These are phyloP conservation scores for Amauroascus verrucosus DNA, from an alignment of 2,329 filamentous ascomycete species.

Conservation along the genomic window DNA sequence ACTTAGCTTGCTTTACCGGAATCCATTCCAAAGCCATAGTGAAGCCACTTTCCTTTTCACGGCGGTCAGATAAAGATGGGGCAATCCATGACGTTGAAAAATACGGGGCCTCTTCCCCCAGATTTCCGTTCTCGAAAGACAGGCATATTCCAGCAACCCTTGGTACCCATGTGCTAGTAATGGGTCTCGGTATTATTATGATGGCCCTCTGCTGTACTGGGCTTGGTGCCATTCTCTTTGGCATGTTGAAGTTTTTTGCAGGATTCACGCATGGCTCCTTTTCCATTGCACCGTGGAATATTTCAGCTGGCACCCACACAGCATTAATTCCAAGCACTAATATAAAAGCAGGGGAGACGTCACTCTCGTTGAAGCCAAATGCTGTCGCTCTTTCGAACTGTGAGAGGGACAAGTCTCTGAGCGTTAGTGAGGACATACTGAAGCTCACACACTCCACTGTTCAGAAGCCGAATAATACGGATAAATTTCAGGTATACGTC, in stretches of 20 bases:
- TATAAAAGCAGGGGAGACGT: background rate
- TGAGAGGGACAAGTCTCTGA: conserved; percentile 14
- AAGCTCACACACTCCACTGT: conserved; percentile 20
- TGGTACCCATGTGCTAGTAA: conserved; percentile 11
- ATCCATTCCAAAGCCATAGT: conserved; percentile 17
- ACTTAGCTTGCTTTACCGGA: conserved; percentile 35
- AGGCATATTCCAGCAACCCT: background rate
- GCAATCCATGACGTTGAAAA: background rate
- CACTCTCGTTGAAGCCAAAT: background rate
- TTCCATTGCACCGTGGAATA: conserved; percentile 10
- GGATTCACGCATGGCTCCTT: conserved; percentile 21
- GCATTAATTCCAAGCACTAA: conserved; percentile 13
- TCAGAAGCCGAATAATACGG: conserved; percentile 23
- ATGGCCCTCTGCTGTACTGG: conserved; percentile 26
- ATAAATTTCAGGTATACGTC: conserved; percentile 44
- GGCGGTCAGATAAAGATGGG: background rate
- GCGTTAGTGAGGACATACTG: conserved; percentile 22
- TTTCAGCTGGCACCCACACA: background rate
- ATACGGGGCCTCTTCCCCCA: background rate
- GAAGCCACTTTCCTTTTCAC: background rate
- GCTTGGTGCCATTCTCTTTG: conserved; percentile 20
- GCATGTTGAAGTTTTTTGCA: conserved; percentile 22
- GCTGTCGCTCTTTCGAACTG: background rate
- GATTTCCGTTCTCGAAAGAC: background rate
- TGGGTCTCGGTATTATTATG: conserved; percentile 23